Base-by-base conservation (phyloP, 495 filamentous ascomycete genomes). In the Penicillium ochrochloron region DNA sequence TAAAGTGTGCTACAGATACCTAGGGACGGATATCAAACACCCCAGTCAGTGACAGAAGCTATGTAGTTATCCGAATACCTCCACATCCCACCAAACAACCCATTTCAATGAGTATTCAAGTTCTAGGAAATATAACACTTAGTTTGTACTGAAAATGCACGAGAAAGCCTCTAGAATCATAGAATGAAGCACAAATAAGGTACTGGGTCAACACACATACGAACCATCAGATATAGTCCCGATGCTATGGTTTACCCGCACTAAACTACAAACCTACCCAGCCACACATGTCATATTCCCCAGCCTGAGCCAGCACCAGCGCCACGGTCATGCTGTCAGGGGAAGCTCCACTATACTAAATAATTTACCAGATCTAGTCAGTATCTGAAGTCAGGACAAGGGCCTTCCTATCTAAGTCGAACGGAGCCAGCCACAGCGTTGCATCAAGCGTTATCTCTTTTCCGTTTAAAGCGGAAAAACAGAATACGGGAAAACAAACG, bases 271-370 rank as follows among this genome's bases (percentile, higher is more conserved):
- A 34, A 33, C 14, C 25, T 54, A 48, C 51, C 27, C 51, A 53
- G 51, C 51, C 51, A 53, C 51, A 29, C 51, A 59, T 59, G 57
- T 48, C 44, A 35, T 53, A 15, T 61, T 59, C 41, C 41, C 37
- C 57, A 48, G 44, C 44, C 21, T 10, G 8, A 44, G 42, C 19
- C 44, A 48, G 44, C 51, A 34, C 51, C 29, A 54, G 29, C 59
- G 21, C 44, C 51, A 29, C 17, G 51, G 12, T 54, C 51, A 31
- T 23, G 31, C 51, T 54, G 29, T 34, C 25, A 54, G 27, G 51
- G 51, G 51, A 34, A 34, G 14, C 21, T 25, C 44, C 44, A 48
- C 44, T 23, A 48, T n/a, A 5, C 8, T 19, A 37, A 37, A 37
- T 19, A 48, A 14, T 21, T 25, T 12, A 11, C 44, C 9, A 12